phyloP scores from a whole-genome alignment of 257 asterid genomes.

The Solanum bulbocastanum region DNA sequence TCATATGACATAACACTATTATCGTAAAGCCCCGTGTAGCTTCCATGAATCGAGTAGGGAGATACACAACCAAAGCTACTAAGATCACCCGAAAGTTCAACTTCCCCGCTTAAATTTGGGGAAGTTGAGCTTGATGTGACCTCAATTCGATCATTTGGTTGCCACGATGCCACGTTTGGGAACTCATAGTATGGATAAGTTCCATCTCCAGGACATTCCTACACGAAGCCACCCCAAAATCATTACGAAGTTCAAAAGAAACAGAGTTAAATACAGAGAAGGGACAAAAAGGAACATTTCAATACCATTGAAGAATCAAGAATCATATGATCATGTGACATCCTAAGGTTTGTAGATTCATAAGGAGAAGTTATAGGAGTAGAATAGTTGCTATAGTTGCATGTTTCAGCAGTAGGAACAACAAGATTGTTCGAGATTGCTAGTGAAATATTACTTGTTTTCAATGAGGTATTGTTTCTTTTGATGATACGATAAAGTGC shows the following conservation, averaged over 20 bases:
- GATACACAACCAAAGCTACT: conserved; percentile 19
- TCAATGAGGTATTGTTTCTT: conserved; percentile 13
- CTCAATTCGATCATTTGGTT: conserved; percentile 12
- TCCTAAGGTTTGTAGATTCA: conserved; percentile 11
- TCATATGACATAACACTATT: conserved; percentile 11
- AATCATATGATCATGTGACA: conserved; percentile 11
- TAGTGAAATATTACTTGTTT: neutral
- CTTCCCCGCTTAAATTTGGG: conserved; percentile 25
- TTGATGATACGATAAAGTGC: conserved; percentile 33
- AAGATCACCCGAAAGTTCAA: conserved; percentile 17
- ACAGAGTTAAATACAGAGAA: neutral
- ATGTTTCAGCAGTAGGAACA: conserved; percentile 3
- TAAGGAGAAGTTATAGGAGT: conserved; percentile 28
- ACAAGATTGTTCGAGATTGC: neutral
- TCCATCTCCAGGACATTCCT: conserved; percentile 15
- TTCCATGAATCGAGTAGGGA: conserved; percentile 22
- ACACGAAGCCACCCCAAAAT: neutral
- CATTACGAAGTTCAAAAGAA: neutral
- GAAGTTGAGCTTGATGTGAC: conserved; percentile 24
- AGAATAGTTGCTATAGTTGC: conserved; percentile 20
- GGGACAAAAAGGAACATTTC: neutral
- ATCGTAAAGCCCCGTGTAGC: conserved; percentile 19
- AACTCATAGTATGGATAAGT: conserved; percentile 9
- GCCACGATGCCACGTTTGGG: conserved; percentile 7
- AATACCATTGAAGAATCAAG: conserved; percentile 12